These are phyloP conservation scores for Kazachstania sp. DNA, from an alignment of 1,139 yeast species.

Conservation along the genomic window DNA sequence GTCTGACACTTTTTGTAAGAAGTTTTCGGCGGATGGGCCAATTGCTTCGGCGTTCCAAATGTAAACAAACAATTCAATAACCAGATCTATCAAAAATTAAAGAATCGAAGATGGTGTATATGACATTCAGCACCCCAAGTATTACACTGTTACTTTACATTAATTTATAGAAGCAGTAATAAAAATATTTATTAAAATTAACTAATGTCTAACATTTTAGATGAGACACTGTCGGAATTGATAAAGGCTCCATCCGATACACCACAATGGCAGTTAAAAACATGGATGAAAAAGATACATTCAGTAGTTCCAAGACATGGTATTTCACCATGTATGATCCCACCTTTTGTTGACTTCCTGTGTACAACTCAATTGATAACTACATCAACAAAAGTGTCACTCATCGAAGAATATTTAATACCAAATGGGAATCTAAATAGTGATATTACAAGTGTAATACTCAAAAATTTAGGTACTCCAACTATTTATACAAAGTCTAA, in stretches of 20 bases:
- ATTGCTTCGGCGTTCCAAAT: no score
- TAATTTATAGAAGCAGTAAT: neutral
- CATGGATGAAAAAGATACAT: slow-evolving; percentile 13
- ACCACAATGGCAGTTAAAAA: slow-evolving; percentile 10
- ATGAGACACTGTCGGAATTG: slow-evolving; percentile 4
- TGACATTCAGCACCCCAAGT: no score
- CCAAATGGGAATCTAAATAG: slow-evolving; percentile 30
- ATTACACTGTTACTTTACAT: no score
- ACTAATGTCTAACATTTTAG: slow-evolving; percentile 3
- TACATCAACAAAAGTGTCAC: slow-evolving; percentile 17
- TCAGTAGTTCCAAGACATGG: slow-evolving; percentile 16
- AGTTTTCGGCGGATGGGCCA: no score
- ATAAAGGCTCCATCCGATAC: slow-evolving; percentile 2
- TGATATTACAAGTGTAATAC: slow-evolving; percentile 24
- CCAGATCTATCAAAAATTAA: no score
- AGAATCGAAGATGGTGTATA: no score
- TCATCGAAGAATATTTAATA: slow-evolving; percentile 27
- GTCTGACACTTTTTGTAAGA: no score
- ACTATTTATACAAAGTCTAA: slow-evolving; percentile 14
- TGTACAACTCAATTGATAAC: slow-evolving; percentile 16
- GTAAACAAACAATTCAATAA: no score
- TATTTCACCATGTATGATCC: slow-evolving; percentile 13
- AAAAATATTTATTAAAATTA: neutral
- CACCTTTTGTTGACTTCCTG: slow-evolving; percentile 14
- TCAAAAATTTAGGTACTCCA: slow-evolving; percentile 29